These are phyloP conservation scores for Byssoonygena ceratinophila DNA, from an alignment of 2,329 filamentous ascomycete species.

Conservation along the genomic window DNA sequence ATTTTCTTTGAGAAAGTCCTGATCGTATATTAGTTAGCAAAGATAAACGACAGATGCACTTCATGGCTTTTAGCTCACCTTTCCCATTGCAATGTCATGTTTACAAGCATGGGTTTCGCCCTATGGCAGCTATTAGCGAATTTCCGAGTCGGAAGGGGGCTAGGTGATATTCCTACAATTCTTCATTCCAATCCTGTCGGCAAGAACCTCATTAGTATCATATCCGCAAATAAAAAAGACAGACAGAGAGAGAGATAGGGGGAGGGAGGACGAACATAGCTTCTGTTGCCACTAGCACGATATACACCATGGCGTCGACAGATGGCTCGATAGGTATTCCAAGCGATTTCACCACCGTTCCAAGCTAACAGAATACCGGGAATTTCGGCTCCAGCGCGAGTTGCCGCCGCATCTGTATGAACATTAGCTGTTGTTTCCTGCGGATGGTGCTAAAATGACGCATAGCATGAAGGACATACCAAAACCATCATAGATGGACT, in stretches of 20 bases:
- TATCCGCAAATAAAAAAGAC: too few species aligned
- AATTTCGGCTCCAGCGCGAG: not conserved
- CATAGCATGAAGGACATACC: not conserved
- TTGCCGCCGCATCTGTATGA: not conserved
- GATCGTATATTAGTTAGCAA: not conserved
- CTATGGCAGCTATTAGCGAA: constrained; percentile 8
- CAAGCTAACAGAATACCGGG: not conserved
- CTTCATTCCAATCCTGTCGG: constrained; percentile 12
- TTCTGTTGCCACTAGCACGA: constrained; percentile 27
- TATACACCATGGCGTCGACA: constrained; percentile 43
- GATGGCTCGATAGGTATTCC: constrained; percentile 47
- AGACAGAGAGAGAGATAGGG: not conserved
- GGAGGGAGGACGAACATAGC: constrained; percentile 15
- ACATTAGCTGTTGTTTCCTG: not conserved
- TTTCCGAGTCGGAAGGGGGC: not conserved
- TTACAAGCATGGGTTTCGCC: constrained; percentile 9
- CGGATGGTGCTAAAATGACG: not conserved
- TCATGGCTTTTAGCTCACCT: constrained; percentile 10
- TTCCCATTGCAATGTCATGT: constrained; percentile 10
- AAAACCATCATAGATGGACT: not conserved
- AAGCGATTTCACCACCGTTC: constrained; percentile 34
- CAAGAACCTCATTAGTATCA: not conserved
- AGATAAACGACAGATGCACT: not conserved
- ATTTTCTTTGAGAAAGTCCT: not conserved
- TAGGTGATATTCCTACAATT: constrained; percentile 9